Percentiles rank a stretch among this genome's conserved stretches.
phyloP scores from a whole-genome alignment of 495 filamentous ascomycete species.

The Thozetella sp. region DNA sequence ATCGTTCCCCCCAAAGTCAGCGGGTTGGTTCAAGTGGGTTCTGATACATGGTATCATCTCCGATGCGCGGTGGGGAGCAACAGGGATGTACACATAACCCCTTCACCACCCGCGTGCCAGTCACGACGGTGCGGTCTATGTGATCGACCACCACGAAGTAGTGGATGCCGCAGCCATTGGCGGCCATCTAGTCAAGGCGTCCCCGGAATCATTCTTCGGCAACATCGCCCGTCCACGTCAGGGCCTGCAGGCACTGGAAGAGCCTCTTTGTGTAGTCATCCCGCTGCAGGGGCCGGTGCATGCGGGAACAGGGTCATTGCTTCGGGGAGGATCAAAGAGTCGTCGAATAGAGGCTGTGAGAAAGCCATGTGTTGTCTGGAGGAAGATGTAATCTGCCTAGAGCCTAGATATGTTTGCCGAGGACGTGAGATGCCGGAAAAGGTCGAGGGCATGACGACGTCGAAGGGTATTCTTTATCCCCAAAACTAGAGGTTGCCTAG shows the following conservation, averaged over 20 bases:
- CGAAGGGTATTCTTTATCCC: no score
- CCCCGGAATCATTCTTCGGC: slow-evolving; percentile 64
- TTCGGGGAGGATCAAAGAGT: slow-evolving; percentile 68
- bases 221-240: slow-evolving; percentile 83
- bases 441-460: no score
- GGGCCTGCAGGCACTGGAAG: slow-evolving; percentile 77
- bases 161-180: slow-evolving; percentile 67
- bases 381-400: neutral
- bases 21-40: no score
- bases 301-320: slow-evolving; percentile 64
- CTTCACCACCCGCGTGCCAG: slow-evolving; percentile 74
- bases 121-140: slow-evolving; percentile 67
- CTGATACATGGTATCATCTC: no score
- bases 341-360: slow-evolving; percentile 61
- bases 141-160: slow-evolving; percentile 77
- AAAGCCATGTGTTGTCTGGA: slow-evolving; percentile 9
- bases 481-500: no score
- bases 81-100: slow-evolving; percentile 67
- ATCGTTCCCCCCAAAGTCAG: neutral
- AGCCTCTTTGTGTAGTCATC: slow-evolving; percentile 72
- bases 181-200: slow-evolving; percentile 79
- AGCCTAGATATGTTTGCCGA: no score
- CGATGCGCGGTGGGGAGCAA: no score
- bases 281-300: slow-evolving; percentile 71
- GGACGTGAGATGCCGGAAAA: neutral